phyloP scores from a whole-genome alignment of 83 land plant species.

The Larix sibirica region DNA sequence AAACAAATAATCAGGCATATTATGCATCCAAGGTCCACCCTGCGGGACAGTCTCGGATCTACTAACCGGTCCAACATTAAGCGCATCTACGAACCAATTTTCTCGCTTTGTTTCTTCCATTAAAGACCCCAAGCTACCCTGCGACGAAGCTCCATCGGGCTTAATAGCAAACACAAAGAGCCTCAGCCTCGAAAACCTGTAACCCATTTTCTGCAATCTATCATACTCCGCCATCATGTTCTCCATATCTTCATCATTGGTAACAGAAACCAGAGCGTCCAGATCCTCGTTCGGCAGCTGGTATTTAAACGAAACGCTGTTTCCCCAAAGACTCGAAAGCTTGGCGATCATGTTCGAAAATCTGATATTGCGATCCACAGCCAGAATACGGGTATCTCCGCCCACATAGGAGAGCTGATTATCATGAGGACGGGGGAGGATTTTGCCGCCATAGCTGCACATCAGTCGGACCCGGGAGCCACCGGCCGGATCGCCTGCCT shows the following conservation, averaged over 20 bases:
- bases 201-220: slow-evolving; percentile 28
- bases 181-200: slow-evolving; percentile 47
- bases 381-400: slow-evolving; percentile 77
- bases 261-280: slow-evolving; percentile 70
- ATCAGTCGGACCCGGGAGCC: slow-evolving; percentile 54
- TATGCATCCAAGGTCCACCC: background rate
- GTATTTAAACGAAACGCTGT: slow-evolving; percentile 51
- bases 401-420: slow-evolving; percentile 65
- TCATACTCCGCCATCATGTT: slow-evolving; percentile 87
- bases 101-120: slow-evolving; percentile 26
- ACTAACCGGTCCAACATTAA: slow-evolving; percentile 37
- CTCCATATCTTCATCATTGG: slow-evolving; percentile 79
- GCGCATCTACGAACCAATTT: slow-evolving; percentile 71
- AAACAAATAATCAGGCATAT: slow-evolving; percentile 51
- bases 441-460: slow-evolving; percentile 79
- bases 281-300: slow-evolving; percentile 82
- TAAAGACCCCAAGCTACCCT: background rate
- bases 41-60: background rate
- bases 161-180: slow-evolving; percentile 43
- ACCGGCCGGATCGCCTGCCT: slow-evolving; percentile 6
- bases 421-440: slow-evolving; percentile 68
- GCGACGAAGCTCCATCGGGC: slow-evolving; percentile 2
- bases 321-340: slow-evolving; percentile 36
- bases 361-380: slow-evolving; percentile 48
- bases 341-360: slow-evolving; percentile 35